phyloP scores from a whole-genome alignment of 345 rosid species.

The Syzygium oleosum region DNA sequence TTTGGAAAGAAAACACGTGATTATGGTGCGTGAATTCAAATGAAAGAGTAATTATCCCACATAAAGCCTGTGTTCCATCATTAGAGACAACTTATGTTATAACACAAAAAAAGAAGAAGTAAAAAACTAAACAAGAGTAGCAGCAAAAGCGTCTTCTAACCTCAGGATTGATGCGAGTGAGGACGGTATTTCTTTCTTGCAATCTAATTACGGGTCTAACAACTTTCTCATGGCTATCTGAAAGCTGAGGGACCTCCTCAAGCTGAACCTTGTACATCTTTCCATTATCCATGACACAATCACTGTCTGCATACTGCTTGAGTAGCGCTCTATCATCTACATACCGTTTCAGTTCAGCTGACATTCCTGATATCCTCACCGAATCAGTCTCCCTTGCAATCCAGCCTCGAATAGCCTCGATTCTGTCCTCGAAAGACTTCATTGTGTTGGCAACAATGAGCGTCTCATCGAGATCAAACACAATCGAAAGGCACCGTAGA shows the following conservation, averaged over 20 bases:
- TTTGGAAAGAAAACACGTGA: background rate
- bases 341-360: conserved; percentile 65
- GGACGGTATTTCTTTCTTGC: conserved; percentile 68
- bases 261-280: conserved; percentile 60
- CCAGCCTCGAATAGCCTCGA: conserved; percentile 74
- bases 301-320: conserved; percentile 80
- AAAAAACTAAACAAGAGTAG: background rate
- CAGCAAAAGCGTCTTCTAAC: conserved; percentile 21
- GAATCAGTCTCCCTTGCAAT: conserved; percentile 71
- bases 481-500: conserved; percentile 78
- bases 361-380: conserved; percentile 56
- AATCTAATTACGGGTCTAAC: conserved; percentile 81
- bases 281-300: conserved; percentile 62
- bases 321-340: conserved; percentile 67
- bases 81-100: background rate
- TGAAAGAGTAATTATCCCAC: background rate
- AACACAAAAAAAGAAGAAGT: background rate
- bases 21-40: background rate
- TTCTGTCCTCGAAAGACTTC: conserved; percentile 92
- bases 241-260: conserved; percentile 63
- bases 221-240: conserved; percentile 60
- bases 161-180: conserved; percentile 97
- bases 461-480: conserved; percentile 96
- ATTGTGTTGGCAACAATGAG: conserved; percentile 92
- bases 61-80: background rate